phyloP scores from a whole-genome alignment of 257 asterid species.

The Agastache rugosa region DNA sequence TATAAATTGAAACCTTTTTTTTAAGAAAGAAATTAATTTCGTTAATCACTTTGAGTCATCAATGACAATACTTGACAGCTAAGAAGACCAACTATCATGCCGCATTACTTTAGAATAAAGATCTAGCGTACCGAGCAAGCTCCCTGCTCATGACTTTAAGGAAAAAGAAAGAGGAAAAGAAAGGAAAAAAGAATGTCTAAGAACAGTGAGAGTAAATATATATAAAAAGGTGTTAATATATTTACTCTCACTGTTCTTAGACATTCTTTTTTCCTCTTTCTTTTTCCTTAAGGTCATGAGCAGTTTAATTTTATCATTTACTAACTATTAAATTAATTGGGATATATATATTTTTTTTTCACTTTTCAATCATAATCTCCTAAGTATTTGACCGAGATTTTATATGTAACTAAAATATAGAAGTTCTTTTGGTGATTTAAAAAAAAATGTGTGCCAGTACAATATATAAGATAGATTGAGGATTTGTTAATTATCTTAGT shows the following conservation, averaged over 20 bases:
- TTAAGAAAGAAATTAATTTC: too few relatives aligned
- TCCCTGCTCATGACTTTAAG: too few relatives aligned
- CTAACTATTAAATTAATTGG: neutral
- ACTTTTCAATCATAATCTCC: neutral
- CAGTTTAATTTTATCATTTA: neutral
- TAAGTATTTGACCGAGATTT: slow-evolving; percentile 24
- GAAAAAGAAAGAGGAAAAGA: neutral
- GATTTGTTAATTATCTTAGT: slow-evolving; percentile 17
- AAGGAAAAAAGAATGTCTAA: neutral
- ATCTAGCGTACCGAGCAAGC: too few relatives aligned
- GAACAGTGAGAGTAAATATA: neutral
- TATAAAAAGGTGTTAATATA: too few relatives aligned
- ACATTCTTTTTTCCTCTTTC: neutral
- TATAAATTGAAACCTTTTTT: neutral
- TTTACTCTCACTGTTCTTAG: neutral
- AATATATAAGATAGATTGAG: neutral
- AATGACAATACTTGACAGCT: too few relatives aligned
- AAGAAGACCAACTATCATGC: too few relatives aligned
- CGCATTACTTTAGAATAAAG: too few relatives aligned
- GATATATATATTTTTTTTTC: too few relatives aligned
- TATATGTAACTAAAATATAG: neutral
- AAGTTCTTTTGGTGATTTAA: neutral
- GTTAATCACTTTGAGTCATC: too few relatives aligned
- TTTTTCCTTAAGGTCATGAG: too few relatives aligned
- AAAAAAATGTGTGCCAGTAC: neutral